A percentile compares a stretch with the other conserved stretches of the same genome.
Conservation (phyloP, 1,284 basidiomycete genomes). For the Kalmanozyma brasiliensis region DNA sequence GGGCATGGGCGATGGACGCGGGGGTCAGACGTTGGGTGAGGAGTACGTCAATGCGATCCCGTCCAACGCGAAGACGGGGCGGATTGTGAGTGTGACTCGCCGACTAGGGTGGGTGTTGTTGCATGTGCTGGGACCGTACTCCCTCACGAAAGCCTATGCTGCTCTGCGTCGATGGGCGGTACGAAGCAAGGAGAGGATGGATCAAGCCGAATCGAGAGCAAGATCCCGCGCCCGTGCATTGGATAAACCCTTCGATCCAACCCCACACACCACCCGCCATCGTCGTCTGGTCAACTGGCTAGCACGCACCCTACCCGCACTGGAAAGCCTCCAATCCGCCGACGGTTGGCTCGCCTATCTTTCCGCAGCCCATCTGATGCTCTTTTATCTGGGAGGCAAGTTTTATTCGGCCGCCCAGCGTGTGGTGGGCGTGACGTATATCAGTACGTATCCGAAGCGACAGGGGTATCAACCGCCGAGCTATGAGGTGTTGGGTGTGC, state of each 20-base stretch:
- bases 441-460: conserved; percentile 44
- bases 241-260: conserved; percentile 10
- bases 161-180: conserved; percentile 38
- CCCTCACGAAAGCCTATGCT: conserved; percentile 59
- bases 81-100: conserved; percentile 51
- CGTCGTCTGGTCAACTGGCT: conserved; percentile 22
- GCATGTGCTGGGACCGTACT: conserved; percentile 66
- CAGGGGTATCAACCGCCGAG: conserved; percentile 60
- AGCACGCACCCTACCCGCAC: conserved; percentile 53
- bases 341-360: conserved; percentile 62
- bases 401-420: conserved; percentile 69
- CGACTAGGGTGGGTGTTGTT: conserved; percentile 61
- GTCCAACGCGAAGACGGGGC: conserved; percentile 50
- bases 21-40: conserved; percentile 69
- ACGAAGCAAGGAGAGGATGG: conserved; percentile 9
- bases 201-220: conserved; percentile 20
- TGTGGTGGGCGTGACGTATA: conserved; percentile 63
- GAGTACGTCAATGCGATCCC: conserved; percentile 69
- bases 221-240: conserved; percentile 19
- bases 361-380: conserved; percentile 67
- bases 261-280: conserved; percentile 1
- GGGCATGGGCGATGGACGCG: conserved; percentile 37
- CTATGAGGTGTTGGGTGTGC: conserved; percentile 68
- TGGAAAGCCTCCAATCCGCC: conserved; percentile 63
- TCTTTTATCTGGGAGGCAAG: conserved; percentile 69